Percentiles rank a stretch among this genome's conserved stretches.
Evolutionary conservation across 2,329 filamentous ascomycete species (phyloP).

Genomic region (Dichotomopilus funicola): DNA sequence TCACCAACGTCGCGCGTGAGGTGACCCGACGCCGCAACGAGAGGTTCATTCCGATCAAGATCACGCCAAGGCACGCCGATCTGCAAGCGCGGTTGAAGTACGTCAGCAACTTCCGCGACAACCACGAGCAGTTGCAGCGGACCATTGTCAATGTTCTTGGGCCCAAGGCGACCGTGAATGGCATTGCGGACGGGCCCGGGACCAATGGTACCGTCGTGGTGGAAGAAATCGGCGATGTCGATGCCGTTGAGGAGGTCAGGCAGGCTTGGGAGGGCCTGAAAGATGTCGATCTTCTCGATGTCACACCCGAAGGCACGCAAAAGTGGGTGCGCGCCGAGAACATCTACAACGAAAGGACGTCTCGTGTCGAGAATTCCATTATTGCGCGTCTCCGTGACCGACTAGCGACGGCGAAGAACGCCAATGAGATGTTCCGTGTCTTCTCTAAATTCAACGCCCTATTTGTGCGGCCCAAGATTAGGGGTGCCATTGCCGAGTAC

Average conservation of each 20-base stretch:
- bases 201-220: conserved; percentile 63
- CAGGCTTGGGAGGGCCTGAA: conserved; percentile 91
- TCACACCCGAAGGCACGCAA: conserved; percentile 81
- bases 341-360: conserved; percentile 94
- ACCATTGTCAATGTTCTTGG: conserved; percentile 97
- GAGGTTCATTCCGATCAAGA: conserved; percentile 98
- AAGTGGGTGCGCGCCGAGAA: conserved; percentile 92
- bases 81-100: conserved; percentile 89
- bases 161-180: conserved; percentile 56
- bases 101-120: conserved; percentile 88
- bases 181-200: conserved; percentile 43
- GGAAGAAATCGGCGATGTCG: conserved; percentile 93
- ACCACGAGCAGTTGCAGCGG: conserved; percentile 93
- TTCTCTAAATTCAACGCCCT: conserved; percentile 99
- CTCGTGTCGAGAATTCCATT: conserved; percentile 96
- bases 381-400: conserved; percentile 90
- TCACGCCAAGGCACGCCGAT: conserved; percentile 77
- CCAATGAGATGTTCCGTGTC: conserved; percentile 99
- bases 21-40: conserved; percentile 89
- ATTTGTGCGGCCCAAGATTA: conserved; percentile 97
- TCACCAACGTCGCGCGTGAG: conserved; percentile 94
- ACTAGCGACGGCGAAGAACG: conserved; percentile 89
- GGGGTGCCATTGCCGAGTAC: conserved; percentile 94
- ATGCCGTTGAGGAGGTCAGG: conserved; percentile 91
- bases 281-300: conserved; percentile 91